A percentile compares a stretch with the other conserved stretches of the same genome.
Conservation (phyloP, 805 yeast species). For the Metschnikowia baotianmanensis region DNA sequence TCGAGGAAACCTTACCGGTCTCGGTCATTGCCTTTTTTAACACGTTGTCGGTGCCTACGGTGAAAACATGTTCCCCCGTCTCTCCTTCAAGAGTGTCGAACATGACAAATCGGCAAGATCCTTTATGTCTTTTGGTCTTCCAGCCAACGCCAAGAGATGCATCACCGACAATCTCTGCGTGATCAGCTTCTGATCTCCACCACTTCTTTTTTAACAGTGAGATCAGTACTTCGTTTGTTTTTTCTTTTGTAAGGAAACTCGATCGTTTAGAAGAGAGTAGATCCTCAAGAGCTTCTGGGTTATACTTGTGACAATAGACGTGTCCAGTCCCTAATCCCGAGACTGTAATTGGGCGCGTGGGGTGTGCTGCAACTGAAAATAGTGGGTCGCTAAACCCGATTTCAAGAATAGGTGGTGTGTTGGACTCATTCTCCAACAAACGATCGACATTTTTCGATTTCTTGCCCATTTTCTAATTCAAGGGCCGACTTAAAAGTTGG, state of each 20-base stretch:
- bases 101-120: conserved; percentile 72
- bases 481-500: neutral
- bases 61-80: conserved; percentile 52
- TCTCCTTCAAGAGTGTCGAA: conserved; percentile 52
- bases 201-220: conserved; percentile 40
- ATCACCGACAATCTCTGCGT: conserved; percentile 23
- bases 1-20: conserved; percentile 74
- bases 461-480: conserved; percentile 17
- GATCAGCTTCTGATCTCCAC: conserved; percentile 43
- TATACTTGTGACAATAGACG: conserved; percentile 59
- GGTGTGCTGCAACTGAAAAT: conserved; percentile 80
- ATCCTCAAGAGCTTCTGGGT: conserved; percentile 45
- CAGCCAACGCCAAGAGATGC: conserved; percentile 48
- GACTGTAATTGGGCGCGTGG: conserved; percentile 58
- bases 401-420: conserved; percentile 44
- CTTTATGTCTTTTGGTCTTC: conserved; percentile 90
- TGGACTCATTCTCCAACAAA: conserved; percentile 31
- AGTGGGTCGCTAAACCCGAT: conserved; percentile 57
- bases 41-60: conserved; percentile 78
- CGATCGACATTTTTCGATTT: conserved; percentile 26
- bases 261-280: conserved; percentile 24
- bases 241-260: conserved; percentile 21
- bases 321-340: conserved; percentile 85
- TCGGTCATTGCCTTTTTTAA: conserved; percentile 69
- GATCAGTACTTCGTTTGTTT: conserved; percentile 21